These are phyloP conservation scores for Saksenaea vasiformis DNA, from an alignment of 371 early-diverging fungal species.

Conservation along the genomic window DNA sequence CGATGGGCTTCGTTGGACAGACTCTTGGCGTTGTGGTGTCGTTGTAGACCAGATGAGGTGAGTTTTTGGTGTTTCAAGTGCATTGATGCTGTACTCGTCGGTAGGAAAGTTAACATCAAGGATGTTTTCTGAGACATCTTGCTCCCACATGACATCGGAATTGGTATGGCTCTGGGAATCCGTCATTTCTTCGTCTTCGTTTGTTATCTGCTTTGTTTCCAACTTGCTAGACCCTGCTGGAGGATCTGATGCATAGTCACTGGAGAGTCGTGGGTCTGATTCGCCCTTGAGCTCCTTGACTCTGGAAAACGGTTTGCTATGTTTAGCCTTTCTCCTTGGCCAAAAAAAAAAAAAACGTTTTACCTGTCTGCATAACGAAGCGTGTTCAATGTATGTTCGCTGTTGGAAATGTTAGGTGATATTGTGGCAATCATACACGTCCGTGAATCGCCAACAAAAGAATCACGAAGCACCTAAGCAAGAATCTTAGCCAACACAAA, in stretches of 20 bases:
- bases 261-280: constrained; percentile 32
- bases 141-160: constrained; percentile 27
- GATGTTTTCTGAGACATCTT: constrained; percentile 40
- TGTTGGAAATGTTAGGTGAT: constrained; percentile 88
- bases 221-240: neutral
- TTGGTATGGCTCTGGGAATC: constrained; percentile 16
- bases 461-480: constrained; percentile 87
- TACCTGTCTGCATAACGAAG: constrained; percentile 95
- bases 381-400: constrained; percentile 98
- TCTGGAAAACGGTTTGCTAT: constrained; percentile 6
- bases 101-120: constrained; percentile 44
- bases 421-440: constrained; percentile 99
- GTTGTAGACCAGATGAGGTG: constrained; percentile 18
- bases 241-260: neutral
- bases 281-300: constrained; percentile 50
- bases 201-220: neutral
- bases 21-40: constrained; percentile 27
- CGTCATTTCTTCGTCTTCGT: neutral
- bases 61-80: constrained; percentile 37
- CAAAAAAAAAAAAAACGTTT: constrained; percentile 32
- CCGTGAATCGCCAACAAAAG: constrained; percentile 94
- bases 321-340: neutral
- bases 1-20: constrained; percentile 36
- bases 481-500: neutral
- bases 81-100: constrained; percentile 22